Evolutionary conservation across 2,329 filamentous ascomycete species (phyloP), one percentile per base, ranked within the genome.

Genomic region (Amauroascus niger): DNA sequence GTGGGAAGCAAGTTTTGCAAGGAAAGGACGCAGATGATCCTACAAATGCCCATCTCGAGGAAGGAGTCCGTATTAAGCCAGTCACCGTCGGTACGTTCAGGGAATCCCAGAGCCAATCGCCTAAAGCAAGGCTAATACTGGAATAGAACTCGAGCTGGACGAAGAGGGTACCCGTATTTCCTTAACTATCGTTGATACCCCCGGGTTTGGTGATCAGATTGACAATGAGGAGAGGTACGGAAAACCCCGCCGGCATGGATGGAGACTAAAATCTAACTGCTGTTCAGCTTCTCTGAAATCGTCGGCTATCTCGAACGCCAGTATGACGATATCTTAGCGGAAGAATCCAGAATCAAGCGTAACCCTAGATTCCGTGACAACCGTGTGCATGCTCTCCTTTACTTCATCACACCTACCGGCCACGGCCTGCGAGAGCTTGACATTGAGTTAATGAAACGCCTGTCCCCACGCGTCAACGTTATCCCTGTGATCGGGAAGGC

Each of bases 341-440:
- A 97, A 77, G 93, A 98, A 78, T 97, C 93, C 66, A 88, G 93
- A 79, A 98, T 98, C 80, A 98, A 98, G 87, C 93, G 93, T 89
- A 98, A 98, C 79, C 93, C 93, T 64, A 85, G 93, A 68, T 98
- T 98, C 86, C 86, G 93, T 69, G 93, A 98, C 77, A 97, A 98
- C 78, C 88, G 93, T 77, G 88, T 98, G 47, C 93, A 98, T 69
- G 93, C 90, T 63, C 83, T 98, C 71, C 84, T 98, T 66, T 98
- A 98, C 81, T 98, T 98, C 74, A 97, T 98, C 79, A 95, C 93
- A 61, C 93, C 93, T 46, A 98, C 93, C 58, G 93, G 93, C 66
- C 89, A 96, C 72, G 90, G 93, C 69, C 88, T 98, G 63, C 93
- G 93, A 70, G 93, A 98, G 79, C 84, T 98, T 65, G 93, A 98